phyloP scores from a whole-genome alignment of 148 eudicot genomes.

The Persicaria maculosa region DNA sequence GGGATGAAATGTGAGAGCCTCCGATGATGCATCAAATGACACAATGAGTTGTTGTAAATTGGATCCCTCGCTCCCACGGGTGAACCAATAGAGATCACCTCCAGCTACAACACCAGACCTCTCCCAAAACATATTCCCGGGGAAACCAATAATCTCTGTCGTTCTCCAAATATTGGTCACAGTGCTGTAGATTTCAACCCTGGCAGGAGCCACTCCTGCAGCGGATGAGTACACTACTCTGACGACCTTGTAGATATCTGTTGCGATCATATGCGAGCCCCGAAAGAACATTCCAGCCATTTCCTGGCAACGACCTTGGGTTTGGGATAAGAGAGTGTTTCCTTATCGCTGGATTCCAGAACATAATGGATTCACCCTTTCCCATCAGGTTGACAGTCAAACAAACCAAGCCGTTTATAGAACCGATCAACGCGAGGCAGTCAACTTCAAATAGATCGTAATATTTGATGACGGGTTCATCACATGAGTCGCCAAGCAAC shows the following conservation, averaged over 20 bases:
- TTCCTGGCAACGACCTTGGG: not conserved
- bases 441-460: not conserved
- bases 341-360: constrained; percentile 27
- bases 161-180: constrained; percentile 19
- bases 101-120: not conserved
- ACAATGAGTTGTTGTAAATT: not conserved
- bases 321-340: constrained; percentile 9
- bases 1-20: constrained; percentile 5
- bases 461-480: constrained; percentile 11
- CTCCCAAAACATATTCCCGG: not conserved
- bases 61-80: not conserved
- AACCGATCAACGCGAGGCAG: constrained; percentile 13
- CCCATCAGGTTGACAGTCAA: constrained; percentile 12
- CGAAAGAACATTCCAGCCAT: constrained; percentile 1
- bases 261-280: constrained; percentile 18
- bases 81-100: constrained; percentile 17
- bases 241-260: constrained; percentile 8
- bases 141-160: not conserved
- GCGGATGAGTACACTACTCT: not conserved
- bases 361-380: not conserved
- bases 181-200: constrained; percentile 22
- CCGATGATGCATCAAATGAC: constrained; percentile 13
- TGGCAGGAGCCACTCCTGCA: no score
- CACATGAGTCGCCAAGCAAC: not conserved
- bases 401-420: constrained; percentile 21